Base-by-base conservation (phyloP, 768 basidiomycete species). In the Tricholoma saponaceum region DNA sequence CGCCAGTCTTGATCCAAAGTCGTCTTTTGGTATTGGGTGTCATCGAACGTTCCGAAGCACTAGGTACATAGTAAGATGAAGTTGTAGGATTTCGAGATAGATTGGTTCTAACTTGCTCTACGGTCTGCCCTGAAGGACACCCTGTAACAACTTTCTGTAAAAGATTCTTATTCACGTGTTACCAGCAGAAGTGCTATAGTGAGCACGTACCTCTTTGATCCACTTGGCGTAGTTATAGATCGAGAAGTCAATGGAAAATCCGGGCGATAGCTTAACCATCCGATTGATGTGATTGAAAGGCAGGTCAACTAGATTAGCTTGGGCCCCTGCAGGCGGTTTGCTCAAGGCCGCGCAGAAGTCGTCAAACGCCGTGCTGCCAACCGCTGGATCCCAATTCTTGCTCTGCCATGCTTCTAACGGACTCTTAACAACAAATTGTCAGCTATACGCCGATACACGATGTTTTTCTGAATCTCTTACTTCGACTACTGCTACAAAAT, bases 31-130 rank as follows among this genome's bases (percentile, higher is more conserved):
- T 82, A 96, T 62, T 84, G 76, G 4, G 75, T 65, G 61, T 88
- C 88, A 57, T 95, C 76, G 60, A 79, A 86, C 0, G 92, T 90
- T 4, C 94, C 93, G 64, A 95, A 97, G 72, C 95, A 98, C 85
- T 94, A 60, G 51, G 33, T 33, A 56, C n/a, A 13, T 32, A 12
- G 33, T 57, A 18, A 55, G 32, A 54, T n/a, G 26, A 13, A 5
- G 22, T 57, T 30, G 30, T 53, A 25, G 18, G 25, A 23, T 13
- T 20, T 23, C 18, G 12, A n/a, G 14, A 54, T 8, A 33, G 30
- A 35, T 10, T 35, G 37, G 35, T 13, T 64, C 68, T 56, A 30
- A 75, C 77, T 25, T 73, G 64, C 64, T 78, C 76, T 23, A 70
- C 58, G 3, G 68, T 67, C 9, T 58, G 26, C 7, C 72, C 80